A percentile compares a stretch with the other conserved stretches of the same genome.
These are phyloP conservation scores for Pisolithus marmoratus DNA, from an alignment of 768 basidiomycete genomes.

Conservation along the genomic window DNA sequence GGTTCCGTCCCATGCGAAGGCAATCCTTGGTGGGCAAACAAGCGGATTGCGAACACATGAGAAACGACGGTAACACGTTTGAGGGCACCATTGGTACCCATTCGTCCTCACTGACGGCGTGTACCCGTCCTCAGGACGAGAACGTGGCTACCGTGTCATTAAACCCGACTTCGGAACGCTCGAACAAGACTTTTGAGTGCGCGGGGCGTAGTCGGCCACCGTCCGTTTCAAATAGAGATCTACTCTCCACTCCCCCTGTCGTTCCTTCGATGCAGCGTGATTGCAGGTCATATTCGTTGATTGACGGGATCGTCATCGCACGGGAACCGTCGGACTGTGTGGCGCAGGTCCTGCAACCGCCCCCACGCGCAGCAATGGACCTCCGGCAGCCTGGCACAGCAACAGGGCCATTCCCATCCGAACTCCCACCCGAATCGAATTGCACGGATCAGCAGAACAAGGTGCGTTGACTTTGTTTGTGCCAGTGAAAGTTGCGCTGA, in stretches of 20 bases:
- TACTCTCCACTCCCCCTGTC: not conserved
- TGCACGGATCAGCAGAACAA: not conserved
- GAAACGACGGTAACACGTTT: not conserved
- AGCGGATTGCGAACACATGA: conserved; percentile 10
- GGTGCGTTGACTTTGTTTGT: conserved; percentile 3
- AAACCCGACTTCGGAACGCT: not conserved
- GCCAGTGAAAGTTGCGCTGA: not conserved
- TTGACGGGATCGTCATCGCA: not conserved
- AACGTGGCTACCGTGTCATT: not conserved
- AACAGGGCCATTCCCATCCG: not conserved
- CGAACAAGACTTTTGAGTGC: not conserved
- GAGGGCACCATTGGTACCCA: conserved; percentile 4
- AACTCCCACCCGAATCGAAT: not conserved
- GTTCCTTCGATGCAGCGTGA: not conserved
- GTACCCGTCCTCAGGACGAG: conserved; percentile 3
- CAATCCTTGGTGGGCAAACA: conserved; percentile 16
- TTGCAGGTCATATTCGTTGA: conserved; percentile 3
- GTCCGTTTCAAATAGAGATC: conserved; percentile 4
- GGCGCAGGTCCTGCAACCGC: conserved; percentile 1
- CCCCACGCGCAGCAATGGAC: not conserved
- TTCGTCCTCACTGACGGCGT: conserved; percentile 11
- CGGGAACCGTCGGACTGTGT: conserved; percentile 4
- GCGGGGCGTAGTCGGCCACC: conserved; percentile 4
- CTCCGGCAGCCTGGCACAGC: not conserved
- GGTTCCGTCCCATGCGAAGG: conserved; percentile 52